These are phyloP conservation scores for Typha latifolia DNA, from an alignment of 176 grass and related monocot genomes.

Conservation along the genomic window DNA sequence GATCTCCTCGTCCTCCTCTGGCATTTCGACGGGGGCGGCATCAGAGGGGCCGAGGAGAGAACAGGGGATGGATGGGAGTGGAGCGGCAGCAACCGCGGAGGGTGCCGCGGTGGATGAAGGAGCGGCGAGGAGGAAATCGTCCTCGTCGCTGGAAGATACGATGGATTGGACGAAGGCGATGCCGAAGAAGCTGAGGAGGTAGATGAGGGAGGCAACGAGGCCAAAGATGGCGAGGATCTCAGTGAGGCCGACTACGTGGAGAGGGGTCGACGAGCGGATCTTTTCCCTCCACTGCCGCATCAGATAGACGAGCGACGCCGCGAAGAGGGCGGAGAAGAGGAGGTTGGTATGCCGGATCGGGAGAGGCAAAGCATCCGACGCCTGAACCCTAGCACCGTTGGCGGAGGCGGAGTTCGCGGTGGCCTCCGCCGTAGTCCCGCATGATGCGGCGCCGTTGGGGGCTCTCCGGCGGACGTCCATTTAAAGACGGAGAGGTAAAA, in stretches of 20 bases:
- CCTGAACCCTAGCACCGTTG: constrained; percentile 32
- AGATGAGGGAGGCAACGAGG: constrained; percentile 63
- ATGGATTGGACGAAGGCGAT: constrained; percentile 72
- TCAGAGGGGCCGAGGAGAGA: constrained; percentile 33
- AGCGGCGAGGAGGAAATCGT: constrained; percentile 22
- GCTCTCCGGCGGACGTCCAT: constrained; percentile 38
- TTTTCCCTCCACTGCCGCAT: constrained; percentile 77
- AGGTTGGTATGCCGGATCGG: constrained; percentile 67
- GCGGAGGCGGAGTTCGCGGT: not conserved
- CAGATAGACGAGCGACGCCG: constrained; percentile 54
- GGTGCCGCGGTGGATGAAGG: not conserved
- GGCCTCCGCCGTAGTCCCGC: not conserved
- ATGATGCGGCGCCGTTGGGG: not conserved
- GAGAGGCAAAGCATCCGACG: constrained; percentile 60
- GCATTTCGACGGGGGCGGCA: constrained; percentile 32
- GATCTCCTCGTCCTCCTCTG: constrained; percentile 80
- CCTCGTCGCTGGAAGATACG: constrained; percentile 67
- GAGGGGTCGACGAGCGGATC: constrained; percentile 57
- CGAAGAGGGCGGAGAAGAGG: constrained; percentile 51
- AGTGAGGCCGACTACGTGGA: constrained; percentile 50
- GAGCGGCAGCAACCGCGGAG: not conserved
- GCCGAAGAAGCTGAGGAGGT: constrained; percentile 77
- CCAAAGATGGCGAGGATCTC: constrained; percentile 73
- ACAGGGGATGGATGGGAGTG: constrained; percentile 5
- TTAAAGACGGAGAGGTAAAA: constrained; percentile 1